Base-by-base conservation (phyloP, 2,329 filamentous ascomycete genomes). In the Penicillium brevicompactum region DNA sequence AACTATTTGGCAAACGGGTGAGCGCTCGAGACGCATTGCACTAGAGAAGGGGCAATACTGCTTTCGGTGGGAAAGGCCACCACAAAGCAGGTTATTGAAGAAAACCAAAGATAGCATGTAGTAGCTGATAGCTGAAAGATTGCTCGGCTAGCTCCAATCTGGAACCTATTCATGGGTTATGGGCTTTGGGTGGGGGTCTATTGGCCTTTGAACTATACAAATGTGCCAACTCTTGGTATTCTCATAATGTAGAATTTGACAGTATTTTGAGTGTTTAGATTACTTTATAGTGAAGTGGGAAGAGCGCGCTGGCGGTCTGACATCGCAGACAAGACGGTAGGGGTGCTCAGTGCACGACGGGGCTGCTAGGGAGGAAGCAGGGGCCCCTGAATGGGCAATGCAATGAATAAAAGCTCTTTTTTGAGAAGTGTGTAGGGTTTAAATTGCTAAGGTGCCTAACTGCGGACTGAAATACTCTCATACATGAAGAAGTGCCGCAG, bases 51-150 rank as follows among this genome's bases (percentile, higher is more conserved):
- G 57, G 27, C 62, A 60, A 40, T 64, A 60, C 51, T 56, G 51
- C 16, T 66, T 62, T 48, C 45, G 34, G 13, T 61, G 56, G 57
- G 32, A 65, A 48, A 60, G 62, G 18, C 55, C 53, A 31, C 53
- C 53, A 45, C 58, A 55, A 43, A 58, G 43, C 30, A n/a, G n/a
- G n/a, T n/a, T n/a, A n/a, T n/a, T n/a, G n/a, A n/a, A n/a, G n/a
- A n/a, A n/a, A n/a, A n/a, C n/a, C n/a, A n/a, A n/a, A n/a, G n/a
- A n/a, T n/a, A n/a, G n/a, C n/a, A n/a, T n/a, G n/a, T n/a, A n/a
- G n/a, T n/a, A n/a, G n/a, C n/a, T n/a, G n/a, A n/a, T n/a, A n/a
- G n/a, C n/a, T n/a, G n/a, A n/a, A n/a, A n/a, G n/a, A n/a, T n/a
- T n/a, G n/a, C n/a, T n/a, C 32, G 32, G n/a, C n/a, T n/a, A n/a